Evolutionary conservation across 139 green algal genomes (phyloP).

Genomic region (Chlorella sp.): DNA sequence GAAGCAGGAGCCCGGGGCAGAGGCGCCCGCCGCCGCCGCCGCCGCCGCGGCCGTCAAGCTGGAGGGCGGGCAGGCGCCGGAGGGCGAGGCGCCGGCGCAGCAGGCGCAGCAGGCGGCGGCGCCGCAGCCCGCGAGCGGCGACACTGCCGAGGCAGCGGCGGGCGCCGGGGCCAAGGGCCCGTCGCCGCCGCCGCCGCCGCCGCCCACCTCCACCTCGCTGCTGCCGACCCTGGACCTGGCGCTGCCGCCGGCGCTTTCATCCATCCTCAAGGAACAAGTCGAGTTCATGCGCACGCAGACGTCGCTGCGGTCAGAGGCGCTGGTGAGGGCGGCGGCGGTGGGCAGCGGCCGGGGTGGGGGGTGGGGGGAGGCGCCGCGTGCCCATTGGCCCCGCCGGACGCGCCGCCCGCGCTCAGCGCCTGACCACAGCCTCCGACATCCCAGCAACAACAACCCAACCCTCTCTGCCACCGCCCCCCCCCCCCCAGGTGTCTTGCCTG

Average conservation of each 20-base stretch:
- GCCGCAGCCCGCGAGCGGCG: background rate
- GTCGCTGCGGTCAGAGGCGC: background rate
- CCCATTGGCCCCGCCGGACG: too few species aligned
- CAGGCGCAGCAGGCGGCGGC: background rate
- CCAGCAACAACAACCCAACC: too few species aligned
- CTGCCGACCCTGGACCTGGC: background rate
- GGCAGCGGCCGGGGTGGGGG: too few species aligned
- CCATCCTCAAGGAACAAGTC: slow-evolving; percentile 60
- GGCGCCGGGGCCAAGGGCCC: background rate
- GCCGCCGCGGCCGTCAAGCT: slow-evolving; percentile 7
- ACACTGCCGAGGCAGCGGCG: background rate
- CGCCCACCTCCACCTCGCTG: too few species aligned
- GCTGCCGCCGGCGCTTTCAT: slow-evolving; percentile 19
- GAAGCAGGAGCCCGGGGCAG: background rate
- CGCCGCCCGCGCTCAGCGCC: too few species aligned
- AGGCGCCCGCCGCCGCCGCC: slow-evolving; percentile 1
- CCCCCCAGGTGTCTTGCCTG: slow-evolving; percentile 66
- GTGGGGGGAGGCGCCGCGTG: too few species aligned
- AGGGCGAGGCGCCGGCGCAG: background rate
- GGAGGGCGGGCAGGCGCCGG: slow-evolving; percentile 2
- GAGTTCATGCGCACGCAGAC: slow-evolving; percentile 58
- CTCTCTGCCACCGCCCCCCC: too few species aligned
- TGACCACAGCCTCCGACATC: too few species aligned
- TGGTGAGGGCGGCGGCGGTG: background rate
- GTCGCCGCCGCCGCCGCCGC: background rate